Percentiles rank a stretch among this genome's conserved stretches.
phyloP scores from a whole-genome alignment of 2,329 filamentous ascomycete species.

The Fusarium sp. region DNA sequence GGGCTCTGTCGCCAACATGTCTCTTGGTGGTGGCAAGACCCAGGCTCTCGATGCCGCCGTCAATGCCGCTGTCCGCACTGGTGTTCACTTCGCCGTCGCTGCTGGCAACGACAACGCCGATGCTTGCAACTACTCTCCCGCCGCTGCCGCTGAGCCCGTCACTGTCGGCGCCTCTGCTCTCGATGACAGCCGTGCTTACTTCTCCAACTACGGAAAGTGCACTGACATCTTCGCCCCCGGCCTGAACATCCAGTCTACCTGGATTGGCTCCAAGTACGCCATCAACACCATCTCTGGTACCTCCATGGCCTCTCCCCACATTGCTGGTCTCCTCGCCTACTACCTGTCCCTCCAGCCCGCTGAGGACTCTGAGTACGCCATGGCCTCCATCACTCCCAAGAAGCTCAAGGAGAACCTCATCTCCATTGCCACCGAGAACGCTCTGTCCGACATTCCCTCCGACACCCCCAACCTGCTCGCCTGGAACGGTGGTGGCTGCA shows the following conservation, averaged over 20 bases:
- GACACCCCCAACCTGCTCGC: conserved; percentile 94
- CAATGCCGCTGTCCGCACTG: conserved; percentile 89
- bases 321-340: conserved; percentile 96
- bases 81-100: conserved; percentile 97
- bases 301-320: conserved; percentile 98
- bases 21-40: conserved; percentile 96
- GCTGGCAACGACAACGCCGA: conserved; percentile 99
- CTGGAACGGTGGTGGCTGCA: conserved; percentile 96
- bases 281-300: conserved; percentile 99
- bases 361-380: conserved; percentile 87
- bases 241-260: conserved; percentile 96
- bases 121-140: conserved; percentile 99
- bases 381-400: conserved; percentile 88
- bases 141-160: conserved; percentile 87
- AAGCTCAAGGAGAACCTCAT: conserved; percentile 92
- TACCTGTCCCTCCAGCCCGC: conserved; percentile 94
- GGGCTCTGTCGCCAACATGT: conserved; percentile 99
- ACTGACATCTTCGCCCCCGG: conserved; percentile 99
- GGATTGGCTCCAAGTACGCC: conserved; percentile 95
- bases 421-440: conserved; percentile 77
- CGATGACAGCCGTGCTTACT: conserved; percentile 96
- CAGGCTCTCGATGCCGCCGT: conserved; percentile 88
- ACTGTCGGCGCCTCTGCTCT: conserved; percentile 96
- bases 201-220: conserved; percentile 99
- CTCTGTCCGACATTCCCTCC: conserved; percentile 80